A percentile compares a stretch with the other conserved stretches of the same genome.
These are phyloP conservation scores for Tricholoma terreum DNA, from an alignment of 768 basidiomycete species.

Conservation along the genomic window DNA sequence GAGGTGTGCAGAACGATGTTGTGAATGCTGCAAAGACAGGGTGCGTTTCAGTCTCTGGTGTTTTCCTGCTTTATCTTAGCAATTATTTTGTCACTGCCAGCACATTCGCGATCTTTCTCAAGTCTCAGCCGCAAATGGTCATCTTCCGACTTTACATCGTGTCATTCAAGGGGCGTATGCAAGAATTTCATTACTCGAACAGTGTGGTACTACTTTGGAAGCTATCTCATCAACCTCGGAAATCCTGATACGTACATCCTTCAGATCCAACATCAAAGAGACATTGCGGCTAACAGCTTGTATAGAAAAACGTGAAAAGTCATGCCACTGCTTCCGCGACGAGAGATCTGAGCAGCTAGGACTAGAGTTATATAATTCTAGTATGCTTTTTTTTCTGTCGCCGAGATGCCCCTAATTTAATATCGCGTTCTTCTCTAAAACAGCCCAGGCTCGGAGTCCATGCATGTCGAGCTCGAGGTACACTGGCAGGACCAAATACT, in stretches of 20 bases:
- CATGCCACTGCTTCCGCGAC: conserved; percentile 78
- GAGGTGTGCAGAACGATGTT: conserved; percentile 74
- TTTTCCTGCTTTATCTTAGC: neutral
- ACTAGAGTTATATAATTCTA: conserved; percentile 77
- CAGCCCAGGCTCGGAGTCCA: conserved; percentile 80
- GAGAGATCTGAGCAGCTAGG: conserved; percentile 78
- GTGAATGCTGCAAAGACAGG: conserved; percentile 48
- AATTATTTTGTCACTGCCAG: conserved; percentile 41
- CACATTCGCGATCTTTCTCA: conserved; percentile 80
- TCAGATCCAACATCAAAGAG: neutral
- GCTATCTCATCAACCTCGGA: conserved; percentile 81
- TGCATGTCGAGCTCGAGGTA: no score
- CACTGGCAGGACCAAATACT: no score
- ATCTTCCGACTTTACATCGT: conserved; percentile 57
- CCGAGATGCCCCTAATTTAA: neutral
- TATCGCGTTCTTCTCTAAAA: neutral
- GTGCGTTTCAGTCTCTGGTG: neutral
- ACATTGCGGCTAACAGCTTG: neutral
- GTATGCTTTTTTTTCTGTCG: conserved; percentile 40
- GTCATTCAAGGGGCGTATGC: conserved; percentile 63
- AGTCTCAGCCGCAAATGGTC: conserved; percentile 83
- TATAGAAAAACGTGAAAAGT: conserved; percentile 66
- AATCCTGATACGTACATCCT: conserved; percentile 67
- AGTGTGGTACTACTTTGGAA: conserved; percentile 76
- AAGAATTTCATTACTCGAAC: conserved; percentile 53